Evolutionary conservation across 1,284 basidiomycete species (phyloP).

Genomic region (Rhodotorula mucilaginosa): DNA sequence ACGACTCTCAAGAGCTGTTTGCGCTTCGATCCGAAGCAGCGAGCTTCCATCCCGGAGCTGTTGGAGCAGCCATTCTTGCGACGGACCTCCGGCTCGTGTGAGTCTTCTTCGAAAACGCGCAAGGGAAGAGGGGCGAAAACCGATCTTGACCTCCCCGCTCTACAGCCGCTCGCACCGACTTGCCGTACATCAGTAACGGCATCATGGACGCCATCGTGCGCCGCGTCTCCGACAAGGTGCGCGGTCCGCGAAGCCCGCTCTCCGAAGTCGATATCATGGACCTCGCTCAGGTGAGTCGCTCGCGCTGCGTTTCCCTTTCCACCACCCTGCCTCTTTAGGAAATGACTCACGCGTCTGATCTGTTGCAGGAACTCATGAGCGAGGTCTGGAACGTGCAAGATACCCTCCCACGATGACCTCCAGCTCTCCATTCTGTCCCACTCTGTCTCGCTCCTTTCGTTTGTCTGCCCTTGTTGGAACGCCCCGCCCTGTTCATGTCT

Average conservation of each 20-base stretch:
- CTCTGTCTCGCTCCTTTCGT: too few species aligned
- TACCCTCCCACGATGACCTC: background rate
- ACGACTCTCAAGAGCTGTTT: slow-evolving; percentile 72
- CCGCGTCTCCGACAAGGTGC: slow-evolving; percentile 27
- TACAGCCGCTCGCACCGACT: background rate
- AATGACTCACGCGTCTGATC: background rate
- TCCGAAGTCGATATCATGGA: slow-evolving; percentile 12
- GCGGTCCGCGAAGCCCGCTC: slow-evolving; percentile 6
- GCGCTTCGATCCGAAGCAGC: slow-evolving; percentile 66
- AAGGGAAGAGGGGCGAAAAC: slow-evolving; percentile 1
- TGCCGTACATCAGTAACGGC: slow-evolving; percentile 19
- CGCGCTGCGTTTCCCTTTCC: background rate
- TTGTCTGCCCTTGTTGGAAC: too few species aligned
- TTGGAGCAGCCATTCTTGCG: slow-evolving; percentile 42
- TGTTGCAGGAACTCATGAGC: slow-evolving; percentile 9
- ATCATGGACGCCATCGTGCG: slow-evolving; percentile 29
- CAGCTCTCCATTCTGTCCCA: too few species aligned
- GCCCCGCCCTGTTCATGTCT: too few species aligned
- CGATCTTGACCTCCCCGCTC: background rate
- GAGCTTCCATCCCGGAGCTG: slow-evolving; percentile 72
- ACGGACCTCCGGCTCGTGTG: slow-evolving; percentile 19
- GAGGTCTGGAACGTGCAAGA: slow-evolving; percentile 8
- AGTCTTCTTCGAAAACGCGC: background rate
- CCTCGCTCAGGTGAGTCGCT: slow-evolving; percentile 12
- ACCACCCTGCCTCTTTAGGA: background rate